Base-by-base conservation (phyloP, 2,329 filamentous ascomycete species). In the Colletotrichum salicis region DNA sequence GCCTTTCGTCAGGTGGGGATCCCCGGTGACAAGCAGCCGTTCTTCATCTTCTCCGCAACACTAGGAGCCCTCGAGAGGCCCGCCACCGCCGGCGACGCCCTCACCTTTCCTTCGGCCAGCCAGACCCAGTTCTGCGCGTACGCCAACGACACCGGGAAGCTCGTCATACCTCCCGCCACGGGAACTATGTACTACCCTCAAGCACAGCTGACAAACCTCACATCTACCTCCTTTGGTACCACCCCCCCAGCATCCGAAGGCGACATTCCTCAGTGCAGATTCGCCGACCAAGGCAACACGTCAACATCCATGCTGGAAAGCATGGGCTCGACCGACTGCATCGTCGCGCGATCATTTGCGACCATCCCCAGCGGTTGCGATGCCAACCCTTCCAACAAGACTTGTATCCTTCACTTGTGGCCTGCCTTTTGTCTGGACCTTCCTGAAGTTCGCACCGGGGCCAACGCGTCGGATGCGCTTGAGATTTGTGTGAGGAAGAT, bases 401-500 rank as follows among this genome's bases (percentile, higher is more conserved):
- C 22, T 54, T 65, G 37, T 15, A 45, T 58, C 12, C 62, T 64
- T 11, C 52, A 64, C 24, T 35, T 64, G 11, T 41, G 22, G 51
- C 51, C 51, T 24, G 51, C 62, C 10, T 64, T 64, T 22, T 65
- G 52, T n/a, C 15, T 41, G 24, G 63, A 65, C 29, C 52, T 58
- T 3, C 37, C 54, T 15, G 27, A 48, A 11, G 35, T 33, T 22
- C 24, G 27, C 51, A n/a, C 51, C 12, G 63, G 63, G 13, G 37
- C 37, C 54, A 57, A 58, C 2, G 5, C 54, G 12, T 58, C 63
- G 7, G 54, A 58, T n/a, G 54, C 22, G 11, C 24, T 65, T 1
- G 63, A 65, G 19, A 52, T n/a, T 6, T 64, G 62, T n/a, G 2
- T 64, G 35, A 55, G 51, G 51, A 27, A 29, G 15, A 41, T 64